Evolutionary conservation across 2,329 filamentous ascomycete genomes (phyloP).

Genomic region (Fusarium sp.): DNA sequence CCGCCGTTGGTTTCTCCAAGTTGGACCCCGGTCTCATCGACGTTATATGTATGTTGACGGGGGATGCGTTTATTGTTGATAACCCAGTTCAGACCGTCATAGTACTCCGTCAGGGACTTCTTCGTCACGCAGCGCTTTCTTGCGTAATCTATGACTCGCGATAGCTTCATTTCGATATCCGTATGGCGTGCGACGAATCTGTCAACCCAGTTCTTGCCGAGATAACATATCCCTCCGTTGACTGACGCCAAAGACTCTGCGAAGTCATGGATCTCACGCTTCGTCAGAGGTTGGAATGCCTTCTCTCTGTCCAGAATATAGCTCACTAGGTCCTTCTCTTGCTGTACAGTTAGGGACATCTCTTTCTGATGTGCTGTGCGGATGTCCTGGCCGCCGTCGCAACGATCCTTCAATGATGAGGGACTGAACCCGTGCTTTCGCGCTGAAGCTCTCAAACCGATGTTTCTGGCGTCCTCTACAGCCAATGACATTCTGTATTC

Average conservation of each 20-base stretch:
- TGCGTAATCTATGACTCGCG: neutral
- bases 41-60: neutral
- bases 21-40: neutral
- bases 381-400: neutral
- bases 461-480: neutral
- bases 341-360: neutral
- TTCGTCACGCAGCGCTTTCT: neutral
- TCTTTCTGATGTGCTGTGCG: neutral
- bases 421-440: fast-evolving
- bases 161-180: neutral
- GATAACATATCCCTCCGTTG: neutral
- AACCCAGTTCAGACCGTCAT: neutral
- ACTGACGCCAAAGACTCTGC: neutral
- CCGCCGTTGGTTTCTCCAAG: neutral
- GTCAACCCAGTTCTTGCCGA: neutral
- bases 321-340: neutral
- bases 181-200: neutral
- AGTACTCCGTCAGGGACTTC: neutral
- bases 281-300: neutral
- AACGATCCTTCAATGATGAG: neutral
- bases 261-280: neutral
- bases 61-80: neutral
- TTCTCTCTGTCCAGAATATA: neutral
- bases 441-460: neutral
- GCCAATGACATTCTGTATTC: neutral